Percentiles rank a stretch among this genome's conserved stretches.
These are phyloP conservation scores for Chlorociboria aeruginascens DNA, from an alignment of 495 filamentous ascomycete genomes.

Conservation along the genomic window DNA sequence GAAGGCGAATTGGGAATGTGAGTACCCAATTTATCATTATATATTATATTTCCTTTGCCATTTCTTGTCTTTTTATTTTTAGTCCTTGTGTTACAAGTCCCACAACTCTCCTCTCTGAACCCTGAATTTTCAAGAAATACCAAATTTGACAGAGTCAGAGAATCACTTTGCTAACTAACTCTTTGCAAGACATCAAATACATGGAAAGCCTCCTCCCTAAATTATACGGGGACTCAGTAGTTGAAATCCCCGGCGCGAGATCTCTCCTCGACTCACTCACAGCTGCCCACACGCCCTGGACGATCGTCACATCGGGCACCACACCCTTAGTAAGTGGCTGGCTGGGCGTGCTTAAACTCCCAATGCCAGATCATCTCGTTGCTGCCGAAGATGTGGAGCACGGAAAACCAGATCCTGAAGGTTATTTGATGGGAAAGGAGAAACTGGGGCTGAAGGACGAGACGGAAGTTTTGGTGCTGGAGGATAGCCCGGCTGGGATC, in stretches of 20 bases:
- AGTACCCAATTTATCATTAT: neutral
- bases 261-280: slow-evolving; percentile 32
- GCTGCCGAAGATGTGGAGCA: slow-evolving; percentile 74
- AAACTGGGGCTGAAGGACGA: slow-evolving; percentile 54
- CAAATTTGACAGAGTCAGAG: too few species aligned
- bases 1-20: slow-evolving; percentile 87
- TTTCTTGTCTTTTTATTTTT: neutral
- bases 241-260: slow-evolving; percentile 42
- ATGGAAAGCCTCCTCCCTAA: slow-evolving; percentile 70
- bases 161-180: neutral
- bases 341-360: slow-evolving; percentile 66
- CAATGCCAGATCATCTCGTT: slow-evolving; percentile 58
- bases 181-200: slow-evolving; percentile 53
- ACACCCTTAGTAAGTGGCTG: slow-evolving; percentile 73
- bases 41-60: neutral
- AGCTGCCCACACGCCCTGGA: slow-evolving; percentile 53
- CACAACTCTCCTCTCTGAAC: too few species aligned
- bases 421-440: slow-evolving; percentile 63
- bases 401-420: slow-evolving; percentile 82
- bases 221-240: slow-evolving; percentile 61
- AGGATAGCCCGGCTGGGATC: slow-evolving; percentile 92
- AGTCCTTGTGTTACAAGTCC: too few species aligned
- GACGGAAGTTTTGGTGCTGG: slow-evolving; percentile 62
- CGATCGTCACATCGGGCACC: slow-evolving; percentile 87
- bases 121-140: too few species aligned